Evolutionary conservation across 2,329 filamentous ascomycete species (phyloP), one percentile per base, ranked within the genome.

Genomic region (Aureobasidium vineae): DNA sequence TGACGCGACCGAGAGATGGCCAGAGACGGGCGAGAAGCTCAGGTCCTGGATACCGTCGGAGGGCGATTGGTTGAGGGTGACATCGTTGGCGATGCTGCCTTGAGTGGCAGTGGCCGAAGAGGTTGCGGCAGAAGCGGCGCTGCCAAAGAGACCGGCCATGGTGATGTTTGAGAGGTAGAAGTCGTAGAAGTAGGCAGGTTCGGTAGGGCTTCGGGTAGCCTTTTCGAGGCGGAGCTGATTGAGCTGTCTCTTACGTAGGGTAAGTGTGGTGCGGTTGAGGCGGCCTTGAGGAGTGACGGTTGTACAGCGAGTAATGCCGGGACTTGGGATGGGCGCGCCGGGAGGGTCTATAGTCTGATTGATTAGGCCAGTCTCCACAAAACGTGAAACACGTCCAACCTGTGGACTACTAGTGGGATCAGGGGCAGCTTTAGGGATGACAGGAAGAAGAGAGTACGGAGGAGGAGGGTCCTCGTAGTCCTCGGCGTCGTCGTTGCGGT

Each of bases 21-120:
- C 92, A 71, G 80, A 85, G 63, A 83, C 83, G 1, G 88, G 86
- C 16, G 90, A 93, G 81, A 97, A 99, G 57, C 87, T 82, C 68
- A 99, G 84, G 75, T 92, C 91, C 41, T 93, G 93, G 74, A 98
- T 90, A 78, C 90, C 91, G 79, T 99, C 95, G 71, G 91, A 88
- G 26, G 95, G 95, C 16, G 90, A 90, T 70, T 88, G 85, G 68
- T 81, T 85, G 66, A 99, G 82, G 64, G 89, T 84, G 65, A 98
- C 87, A 78, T 99, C 95, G 75, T 93, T 90, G 75, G 90, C 92
- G 68, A 97, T 88, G 74, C 99, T 94, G 72, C 95, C 95, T 8
- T 94, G 87, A 1, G 93, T 95, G 71, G 89, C 90, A 72, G 84
- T 86, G 56, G 83, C 75, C 41, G 82, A 73, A 53, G 84, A 72